Evolutionary conservation across 2,329 filamentous ascomycete species (phyloP).

Genomic region (Colletotrichum endophyticum): DNA sequence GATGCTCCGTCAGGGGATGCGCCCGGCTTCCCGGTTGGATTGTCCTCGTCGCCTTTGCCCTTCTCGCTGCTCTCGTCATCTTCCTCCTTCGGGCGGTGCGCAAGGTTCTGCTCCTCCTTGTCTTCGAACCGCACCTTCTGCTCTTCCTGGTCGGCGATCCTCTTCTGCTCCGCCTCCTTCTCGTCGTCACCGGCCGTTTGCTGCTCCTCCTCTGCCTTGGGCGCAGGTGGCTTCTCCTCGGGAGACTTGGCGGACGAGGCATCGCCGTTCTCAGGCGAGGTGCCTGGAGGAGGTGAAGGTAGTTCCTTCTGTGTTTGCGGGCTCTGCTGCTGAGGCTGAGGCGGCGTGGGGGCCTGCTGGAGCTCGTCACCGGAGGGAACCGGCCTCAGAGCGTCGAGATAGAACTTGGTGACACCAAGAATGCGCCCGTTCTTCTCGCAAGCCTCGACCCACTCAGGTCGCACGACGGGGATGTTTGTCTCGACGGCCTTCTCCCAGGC

Average conservation of each 20-base stretch:
- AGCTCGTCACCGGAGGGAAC: conserved; percentile 42
- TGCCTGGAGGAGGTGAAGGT: conserved; percentile 27
- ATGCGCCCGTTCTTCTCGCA: conserved; percentile 93
- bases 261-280: conserved; percentile 29
- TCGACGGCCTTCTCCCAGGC: conserved; percentile 97
- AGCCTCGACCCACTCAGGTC: conserved; percentile 97
- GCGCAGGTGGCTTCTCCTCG: conserved; percentile 15
- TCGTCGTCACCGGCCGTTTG: conserved; percentile 31
- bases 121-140: conserved; percentile 63
- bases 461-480: conserved; percentile 96
- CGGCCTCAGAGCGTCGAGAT: conserved; percentile 77
- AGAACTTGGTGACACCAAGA: conserved; percentile 93
- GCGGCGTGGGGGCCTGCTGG: conserved; percentile 27
- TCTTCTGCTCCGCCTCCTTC: conserved; percentile 40
- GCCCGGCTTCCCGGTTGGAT: conserved; percentile 42
- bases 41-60: conserved; percentile 35
- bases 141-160: conserved; percentile 46
- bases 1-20: conserved; percentile 60
- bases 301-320: conserved; percentile 37
- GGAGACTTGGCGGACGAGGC: conserved; percentile 8
- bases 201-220: conserved; percentile 28
- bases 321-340: conserved; percentile 21
- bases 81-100: conserved; percentile 46
- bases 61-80: conserved; percentile 26
- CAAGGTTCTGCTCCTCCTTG: conserved; percentile 58